Evolutionary conservation across 2,329 filamentous ascomycete species (phyloP), one percentile per base, ranked within the genome.

Genomic region (Coniochaeta sp.): DNA sequence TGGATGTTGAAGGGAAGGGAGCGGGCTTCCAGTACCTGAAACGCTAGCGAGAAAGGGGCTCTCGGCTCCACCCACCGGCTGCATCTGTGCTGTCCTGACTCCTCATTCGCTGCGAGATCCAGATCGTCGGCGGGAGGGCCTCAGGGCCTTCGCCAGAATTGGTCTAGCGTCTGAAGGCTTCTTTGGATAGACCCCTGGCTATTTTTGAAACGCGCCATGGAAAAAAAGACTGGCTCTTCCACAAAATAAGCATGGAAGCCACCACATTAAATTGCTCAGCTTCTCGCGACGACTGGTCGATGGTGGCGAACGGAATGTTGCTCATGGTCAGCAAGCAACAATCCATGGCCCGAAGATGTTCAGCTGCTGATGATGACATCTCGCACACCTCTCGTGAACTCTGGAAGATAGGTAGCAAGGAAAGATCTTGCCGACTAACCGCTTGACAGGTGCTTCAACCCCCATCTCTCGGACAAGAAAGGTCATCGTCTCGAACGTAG

Each of bases 1-100:
- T n/a, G n/a, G n/a, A n/a, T n/a, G n/a, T n/a, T n/a, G n/a, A n/a
- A n/a, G n/a, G n/a, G n/a, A n/a, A n/a, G n/a, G n/a, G n/a, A n/a
- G n/a, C n/a, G n/a, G n/a, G n/a, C n/a, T n/a, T n/a, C n/a, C n/a
- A n/a, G n/a, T 42, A 48, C 52, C 57, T 61, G 61, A 63, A 62
- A 63, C 61, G 26, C 42, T 56, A 56, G 54, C 52, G 55, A 53
- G 53, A 56, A 55, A 53, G 50, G 46, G 53, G 53, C 53, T 48
- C 50, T 49, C 10, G 30, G 38, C 38, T 22, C 38, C 14, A 38
- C 38, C 38, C 4, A 14, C 38, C 38, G 18, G 20, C 38, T 38
- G 20, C 38, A 42, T 26, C 38, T 33, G 50, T 27, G 35, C n/a
- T 12, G 22, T 26, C 18, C 2, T 30, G 31, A 24, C 6, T 3